Evolutionary conservation across 2,329 filamentous ascomycete species (phyloP).

Genomic region (Alternaria brassicae): DNA sequence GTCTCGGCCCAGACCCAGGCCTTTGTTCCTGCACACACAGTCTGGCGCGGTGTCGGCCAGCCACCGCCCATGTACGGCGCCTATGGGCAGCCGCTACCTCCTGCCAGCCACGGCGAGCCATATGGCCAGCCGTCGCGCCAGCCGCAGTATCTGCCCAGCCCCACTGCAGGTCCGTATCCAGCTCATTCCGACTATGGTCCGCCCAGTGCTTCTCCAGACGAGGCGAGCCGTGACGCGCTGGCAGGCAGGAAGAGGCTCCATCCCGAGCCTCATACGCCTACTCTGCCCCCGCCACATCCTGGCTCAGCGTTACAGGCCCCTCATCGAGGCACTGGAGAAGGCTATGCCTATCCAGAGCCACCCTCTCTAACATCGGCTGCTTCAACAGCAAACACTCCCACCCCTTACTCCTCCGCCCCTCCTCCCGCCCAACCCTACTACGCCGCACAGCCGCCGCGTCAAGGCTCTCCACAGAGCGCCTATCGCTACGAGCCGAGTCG

Average conservation of each 20-base stretch:
- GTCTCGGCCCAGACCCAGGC: constrained; percentile 77
- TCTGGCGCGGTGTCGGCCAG: constrained; percentile 58
- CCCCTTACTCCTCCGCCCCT: constrained; percentile 50
- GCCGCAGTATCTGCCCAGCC: constrained; percentile 55
- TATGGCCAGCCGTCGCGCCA: constrained; percentile 50
- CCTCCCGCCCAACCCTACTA: constrained; percentile 53
- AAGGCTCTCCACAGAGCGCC: constrained; percentile 52
- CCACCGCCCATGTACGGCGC: constrained; percentile 61
- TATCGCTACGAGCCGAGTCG: constrained; percentile 54
- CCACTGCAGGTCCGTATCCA: constrained; percentile 54
- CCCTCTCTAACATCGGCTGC: constrained; percentile 54
- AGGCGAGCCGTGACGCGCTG: constrained; percentile 48
- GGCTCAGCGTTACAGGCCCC: constrained; percentile 52
- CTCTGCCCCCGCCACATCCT: constrained; percentile 57
- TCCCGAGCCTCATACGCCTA: constrained; percentile 60
- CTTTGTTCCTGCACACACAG: constrained; percentile 75
- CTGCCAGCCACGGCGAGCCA: constrained; percentile 43
- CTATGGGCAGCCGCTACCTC: constrained; percentile 59
- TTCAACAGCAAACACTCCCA: constrained; percentile 54
- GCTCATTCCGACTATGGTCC: constrained; percentile 45
- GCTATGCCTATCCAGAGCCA: constrained; percentile 55
- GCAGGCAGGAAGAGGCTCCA: constrained; percentile 56
- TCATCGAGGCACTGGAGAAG: constrained; percentile 43
- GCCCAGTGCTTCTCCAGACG: constrained; percentile 48
- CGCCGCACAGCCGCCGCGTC: constrained; percentile 47